Conservation (phyloP, 2,329 filamentous ascomycete genomes). For the Ilyonectria sp. region DNA sequence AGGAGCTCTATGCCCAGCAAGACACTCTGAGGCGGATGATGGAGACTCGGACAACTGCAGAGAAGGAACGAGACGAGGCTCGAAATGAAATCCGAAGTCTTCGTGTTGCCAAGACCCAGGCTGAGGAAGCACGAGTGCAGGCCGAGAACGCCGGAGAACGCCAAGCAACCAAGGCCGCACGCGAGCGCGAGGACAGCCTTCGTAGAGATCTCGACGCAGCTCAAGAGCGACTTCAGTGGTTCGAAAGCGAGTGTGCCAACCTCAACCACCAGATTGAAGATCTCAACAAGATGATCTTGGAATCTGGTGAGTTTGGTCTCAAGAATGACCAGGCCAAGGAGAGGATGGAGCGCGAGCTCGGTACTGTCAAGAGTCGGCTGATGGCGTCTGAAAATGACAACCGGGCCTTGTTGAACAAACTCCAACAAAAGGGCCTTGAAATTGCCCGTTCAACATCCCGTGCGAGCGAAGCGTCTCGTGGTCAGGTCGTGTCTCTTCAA, state of each 20-base stretch:
- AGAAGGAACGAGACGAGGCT: slow-evolving; percentile 91
- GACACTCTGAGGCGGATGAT: slow-evolving; percentile 89
- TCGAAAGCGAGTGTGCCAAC: slow-evolving; percentile 83
- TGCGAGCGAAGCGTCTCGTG: slow-evolving; percentile 86
- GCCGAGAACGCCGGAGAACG: slow-evolving; percentile 87
- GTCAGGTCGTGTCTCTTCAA: slow-evolving; percentile 82
- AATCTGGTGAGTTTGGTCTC: slow-evolving; percentile 90
- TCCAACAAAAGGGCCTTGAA: slow-evolving; percentile 97
- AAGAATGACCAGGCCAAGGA: slow-evolving; percentile 96
- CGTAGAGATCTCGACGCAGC: slow-evolving; percentile 86
- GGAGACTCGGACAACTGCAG: slow-evolving; percentile 83
- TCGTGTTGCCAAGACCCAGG: slow-evolving; percentile 85
- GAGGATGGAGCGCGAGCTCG: slow-evolving; percentile 89
- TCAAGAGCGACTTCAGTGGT: slow-evolving; percentile 81
- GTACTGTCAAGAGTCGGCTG: slow-evolving; percentile 90
- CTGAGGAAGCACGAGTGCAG: slow-evolving; percentile 88
- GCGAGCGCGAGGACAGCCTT: slow-evolving; percentile 84
- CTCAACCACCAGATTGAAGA: slow-evolving; percentile 87
- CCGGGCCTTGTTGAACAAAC: slow-evolving; percentile 92
- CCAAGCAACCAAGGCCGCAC: slow-evolving; percentile 81
- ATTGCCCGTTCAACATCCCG: slow-evolving; percentile 92
- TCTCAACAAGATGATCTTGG: slow-evolving; percentile 87
- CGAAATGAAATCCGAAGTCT: slow-evolving; percentile 88
- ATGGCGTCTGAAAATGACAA: slow-evolving; percentile 97
- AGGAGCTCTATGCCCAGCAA: slow-evolving; percentile 96